These are phyloP conservation scores for Penicillium nordicum DNA, from an alignment of 2,329 filamentous ascomycete species.

Conservation along the genomic window DNA sequence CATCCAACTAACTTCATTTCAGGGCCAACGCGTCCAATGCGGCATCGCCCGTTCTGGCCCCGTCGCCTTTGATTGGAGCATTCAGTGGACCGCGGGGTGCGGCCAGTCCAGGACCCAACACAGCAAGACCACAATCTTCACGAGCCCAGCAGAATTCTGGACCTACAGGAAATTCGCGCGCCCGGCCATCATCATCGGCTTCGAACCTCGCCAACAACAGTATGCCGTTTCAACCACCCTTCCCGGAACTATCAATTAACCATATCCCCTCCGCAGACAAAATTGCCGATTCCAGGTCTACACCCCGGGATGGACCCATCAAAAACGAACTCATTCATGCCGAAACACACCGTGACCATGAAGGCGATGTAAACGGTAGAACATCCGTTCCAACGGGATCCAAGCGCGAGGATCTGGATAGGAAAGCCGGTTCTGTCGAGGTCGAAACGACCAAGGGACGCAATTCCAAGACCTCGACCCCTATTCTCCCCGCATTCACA, in stretches of 20 bases:
- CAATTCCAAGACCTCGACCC: constrained; percentile 42
- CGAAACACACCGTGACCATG: constrained; percentile 33
- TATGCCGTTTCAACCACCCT: constrained; percentile 32
- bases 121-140: constrained; percentile 62
- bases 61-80: constrained; percentile 70
- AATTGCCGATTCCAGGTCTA: constrained; percentile 50
- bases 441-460: constrained; percentile 38
- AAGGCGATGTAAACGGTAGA: constrained; percentile 21
- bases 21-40: constrained; percentile 50
- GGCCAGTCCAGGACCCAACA: constrained; percentile 59
- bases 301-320: constrained; percentile 48
- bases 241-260: constrained; percentile 24
- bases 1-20: constrained; percentile 28
- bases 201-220: constrained; percentile 60
- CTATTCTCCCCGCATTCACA: constrained; percentile 36
- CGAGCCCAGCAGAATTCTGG: constrained; percentile 73
- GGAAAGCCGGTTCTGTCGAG: constrained; percentile 31
- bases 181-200: constrained; percentile 59
- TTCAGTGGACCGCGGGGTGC: constrained; percentile 58
- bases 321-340: constrained; percentile 35
- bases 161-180: constrained; percentile 53
- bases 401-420: constrained; percentile 38
- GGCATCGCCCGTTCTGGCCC: constrained; percentile 67
- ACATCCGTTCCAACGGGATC: constrained; percentile 20
- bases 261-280: constrained; percentile 27